Percentiles rank a stretch among this genome's conserved stretches.
Conservation (phyloP, 768 basidiomycete genomes). For the Lactarius sanguifluus region DNA sequence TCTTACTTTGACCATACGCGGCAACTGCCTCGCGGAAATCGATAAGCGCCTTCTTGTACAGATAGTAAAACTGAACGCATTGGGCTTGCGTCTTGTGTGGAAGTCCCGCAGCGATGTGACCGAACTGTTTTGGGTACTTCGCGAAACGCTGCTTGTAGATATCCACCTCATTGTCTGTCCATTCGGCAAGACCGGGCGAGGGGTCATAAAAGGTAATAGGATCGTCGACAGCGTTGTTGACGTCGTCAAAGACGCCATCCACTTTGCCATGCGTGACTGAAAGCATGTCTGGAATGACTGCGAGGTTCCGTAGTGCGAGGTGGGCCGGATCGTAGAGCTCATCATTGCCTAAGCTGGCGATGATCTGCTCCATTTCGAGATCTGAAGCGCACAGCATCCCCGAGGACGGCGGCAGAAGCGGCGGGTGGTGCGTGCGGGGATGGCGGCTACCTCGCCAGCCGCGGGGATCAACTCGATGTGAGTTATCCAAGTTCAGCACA, state of each 20-base stretch:
- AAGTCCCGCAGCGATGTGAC: slow-evolving; percentile 78
- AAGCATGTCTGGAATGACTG: slow-evolving; percentile 89
- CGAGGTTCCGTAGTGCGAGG: slow-evolving; percentile 82
- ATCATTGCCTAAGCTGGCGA: slow-evolving; percentile 89
- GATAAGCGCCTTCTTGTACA: slow-evolving; percentile 87
- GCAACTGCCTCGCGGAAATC: slow-evolving; percentile 79
- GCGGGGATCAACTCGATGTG: slow-evolving; percentile 45
- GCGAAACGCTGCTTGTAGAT: slow-evolving; percentile 81
- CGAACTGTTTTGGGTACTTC: slow-evolving; percentile 90
- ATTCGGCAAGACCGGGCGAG: slow-evolving; percentile 72
- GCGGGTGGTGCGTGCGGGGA: slow-evolving; percentile 60
- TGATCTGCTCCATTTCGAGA: slow-evolving; percentile 95
- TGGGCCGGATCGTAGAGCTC: slow-evolving; percentile 91
- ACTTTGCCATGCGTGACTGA: slow-evolving; percentile 61
- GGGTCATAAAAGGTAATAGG: slow-evolving; percentile 76
- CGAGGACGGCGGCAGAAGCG: slow-evolving; percentile 68
- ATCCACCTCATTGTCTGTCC: slow-evolving; percentile 83
- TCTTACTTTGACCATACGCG: slow-evolving; percentile 64
- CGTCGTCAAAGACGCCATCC: slow-evolving; percentile 75
- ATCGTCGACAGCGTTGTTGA: slow-evolving; percentile 75
- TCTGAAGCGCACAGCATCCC: slow-evolving; percentile 93
- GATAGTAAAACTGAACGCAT: slow-evolving; percentile 92
- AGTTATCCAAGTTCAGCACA: slow-evolving; percentile 68
- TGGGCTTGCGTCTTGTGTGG: slow-evolving; percentile 84
- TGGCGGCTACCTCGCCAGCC: slow-evolving; percentile 35